phyloP scores from a whole-genome alignment of 495 filamentous ascomycete species.

The Hypomontagnella monticulosa region DNA sequence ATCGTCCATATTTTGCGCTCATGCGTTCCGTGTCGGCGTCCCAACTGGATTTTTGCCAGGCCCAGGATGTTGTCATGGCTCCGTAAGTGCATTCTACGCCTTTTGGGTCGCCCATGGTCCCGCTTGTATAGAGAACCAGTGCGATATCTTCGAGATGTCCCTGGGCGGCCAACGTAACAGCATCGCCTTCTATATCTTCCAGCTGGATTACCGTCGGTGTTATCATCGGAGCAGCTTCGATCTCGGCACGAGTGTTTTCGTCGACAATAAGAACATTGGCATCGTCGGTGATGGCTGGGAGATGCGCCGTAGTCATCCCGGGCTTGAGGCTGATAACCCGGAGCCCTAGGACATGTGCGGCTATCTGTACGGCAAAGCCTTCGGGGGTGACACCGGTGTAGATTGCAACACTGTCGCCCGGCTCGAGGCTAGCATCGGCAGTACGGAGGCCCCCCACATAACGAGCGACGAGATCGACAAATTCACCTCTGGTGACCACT shows the following conservation, averaged over 20 bases:
- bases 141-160: slow-evolving; percentile 9
- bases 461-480: slow-evolving; percentile 7
- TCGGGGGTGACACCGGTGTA: slow-evolving; percentile 15
- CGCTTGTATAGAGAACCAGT: slow-evolving; percentile 22
- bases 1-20: slow-evolving; percentile 5
- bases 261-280: slow-evolving; percentile 3
- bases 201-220: not conserved
- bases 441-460: slow-evolving; percentile 10
- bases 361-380: slow-evolving; percentile 19
- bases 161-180: not conserved
- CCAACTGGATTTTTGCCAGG: slow-evolving; percentile 12
- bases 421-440: not conserved
- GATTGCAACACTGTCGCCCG: slow-evolving; percentile 8
- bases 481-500: slow-evolving; percentile 1
- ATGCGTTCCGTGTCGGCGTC: not conserved
- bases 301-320: not conserved
- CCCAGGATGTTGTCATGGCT: slow-evolving; percentile 9
- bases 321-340: slow-evolving; percentile 15
- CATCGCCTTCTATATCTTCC: not conserved
- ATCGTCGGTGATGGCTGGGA: not conserved
- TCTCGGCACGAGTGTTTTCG: slow-evolving; percentile 2
- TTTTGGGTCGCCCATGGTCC: slow-evolving; percentile 19
- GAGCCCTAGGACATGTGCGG: slow-evolving; percentile 16
- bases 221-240: slow-evolving; percentile 1
- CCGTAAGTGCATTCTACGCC: slow-evolving; percentile 15